A percentile compares a stretch with the other conserved stretches of the same genome.
Conservation (phyloP, 192 early-diverging fungal genomes). For the Glomus cerebriforme region DNA sequence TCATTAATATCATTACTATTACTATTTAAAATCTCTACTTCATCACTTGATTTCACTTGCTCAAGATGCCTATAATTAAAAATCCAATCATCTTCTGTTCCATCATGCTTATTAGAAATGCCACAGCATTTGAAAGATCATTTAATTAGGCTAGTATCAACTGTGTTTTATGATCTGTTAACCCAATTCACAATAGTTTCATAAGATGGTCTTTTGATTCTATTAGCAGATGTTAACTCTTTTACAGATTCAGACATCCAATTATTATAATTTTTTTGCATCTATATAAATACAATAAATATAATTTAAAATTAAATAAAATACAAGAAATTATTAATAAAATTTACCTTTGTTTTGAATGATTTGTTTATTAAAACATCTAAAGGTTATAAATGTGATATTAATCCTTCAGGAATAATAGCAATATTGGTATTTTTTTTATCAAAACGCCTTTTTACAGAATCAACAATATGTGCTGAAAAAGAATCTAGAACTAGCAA, state of each 20-base stretch:
- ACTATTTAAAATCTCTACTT: no score
- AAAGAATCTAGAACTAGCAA: no score
- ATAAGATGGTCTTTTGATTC: background rate
- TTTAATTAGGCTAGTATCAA: background rate
- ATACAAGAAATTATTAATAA: background rate
- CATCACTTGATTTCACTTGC: no score
- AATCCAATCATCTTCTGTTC: no score
- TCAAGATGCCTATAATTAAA: background rate
- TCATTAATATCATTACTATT: no score
- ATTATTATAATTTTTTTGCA: background rate
- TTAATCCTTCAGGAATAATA: no score
- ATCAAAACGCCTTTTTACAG: no score
- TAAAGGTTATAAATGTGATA: no score
- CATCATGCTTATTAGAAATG: background rate
- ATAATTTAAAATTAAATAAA: background rate
- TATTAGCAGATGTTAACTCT: background rate
- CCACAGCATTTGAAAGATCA: slow-evolving; percentile 15
- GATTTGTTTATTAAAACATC: background rate
- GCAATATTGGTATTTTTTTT: no score
- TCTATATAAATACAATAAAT: no score
- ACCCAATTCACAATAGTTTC: background rate
- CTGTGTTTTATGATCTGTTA: background rate
- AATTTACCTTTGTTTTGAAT: background rate
- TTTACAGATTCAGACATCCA: background rate
- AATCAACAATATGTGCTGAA: no score